Base-by-base conservation (phyloP, 192 early-diverging fungal genomes). In the Mortierella antarctica region DNA sequence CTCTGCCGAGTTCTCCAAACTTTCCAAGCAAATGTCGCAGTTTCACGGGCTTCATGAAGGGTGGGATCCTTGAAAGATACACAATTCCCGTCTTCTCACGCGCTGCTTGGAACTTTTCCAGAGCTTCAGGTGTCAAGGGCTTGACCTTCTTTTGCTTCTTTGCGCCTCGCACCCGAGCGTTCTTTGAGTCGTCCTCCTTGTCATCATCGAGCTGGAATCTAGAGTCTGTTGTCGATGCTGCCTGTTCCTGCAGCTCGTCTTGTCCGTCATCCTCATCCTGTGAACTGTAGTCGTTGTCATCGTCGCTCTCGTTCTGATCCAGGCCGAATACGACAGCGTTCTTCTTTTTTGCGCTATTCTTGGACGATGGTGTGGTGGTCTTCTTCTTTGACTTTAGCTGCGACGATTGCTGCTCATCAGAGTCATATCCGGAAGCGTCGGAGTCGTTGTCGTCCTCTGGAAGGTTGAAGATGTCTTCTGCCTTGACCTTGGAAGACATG, bases 11-110 rank as follows among this genome's bases (percentile, higher is more conserved):
- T 61, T 91, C 81, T 12, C 90, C 96, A 87, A 91, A 93, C 53
- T 89, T 83, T 10, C 86, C 67, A 1, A 99, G 87, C 45, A 97
- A 77, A n/a, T 89, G 86, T 14, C 92, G 90, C 39, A 99, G 79
- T 58, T 95, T 94, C 23, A 80, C 59, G 2, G 93, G 94, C 67
- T 92, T 93, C 97, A 98, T 98, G 83, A 95, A 97, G 13, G 94
- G 96, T 17, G 98, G 98, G 14, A 99, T 83, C 17, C 93, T 86
- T 15, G 96, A 96, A 57, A 99, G 82, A 83, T 99, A 99, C 31
- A 94, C 87, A 11, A 99, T 91, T 8, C 98, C 98, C 0, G 94
- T 93, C 56, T 88, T 88, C 51, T 94, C 89, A 12, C 91, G 84
- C 18, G 87, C 92, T 45, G 82, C 70, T 74, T 93, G 83, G 82